Conservation (phyloP, 495 filamentous ascomycete genomes). For the Aspergillus mulundensis region DNA sequence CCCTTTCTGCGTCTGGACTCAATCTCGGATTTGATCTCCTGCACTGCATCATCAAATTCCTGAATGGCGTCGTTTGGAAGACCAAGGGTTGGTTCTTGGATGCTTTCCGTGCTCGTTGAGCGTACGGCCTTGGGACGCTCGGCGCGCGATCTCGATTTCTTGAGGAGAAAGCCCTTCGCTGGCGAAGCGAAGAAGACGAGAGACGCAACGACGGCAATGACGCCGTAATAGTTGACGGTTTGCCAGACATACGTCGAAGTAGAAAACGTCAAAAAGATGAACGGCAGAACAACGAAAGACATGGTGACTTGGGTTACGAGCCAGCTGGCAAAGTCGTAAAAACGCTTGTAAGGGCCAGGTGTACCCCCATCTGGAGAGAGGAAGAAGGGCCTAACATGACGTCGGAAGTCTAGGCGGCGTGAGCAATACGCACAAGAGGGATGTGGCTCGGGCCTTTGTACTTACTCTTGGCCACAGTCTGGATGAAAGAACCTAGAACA, state of each 20-base stretch:
- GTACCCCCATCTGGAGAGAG: slow-evolving; percentile 64
- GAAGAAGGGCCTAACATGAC: slow-evolving; percentile 90
- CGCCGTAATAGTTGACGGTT: slow-evolving; percentile 83
- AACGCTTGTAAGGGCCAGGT: slow-evolving; percentile 66
- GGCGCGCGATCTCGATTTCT: slow-evolving; percentile 53
- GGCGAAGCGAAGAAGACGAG: slow-evolving; percentile 79
- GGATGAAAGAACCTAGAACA: slow-evolving; percentile 80
- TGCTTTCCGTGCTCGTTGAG: slow-evolving; percentile 28
- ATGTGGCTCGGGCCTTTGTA: neutral
- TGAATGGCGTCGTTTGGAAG: slow-evolving; percentile 69
- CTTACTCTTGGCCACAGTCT: slow-evolving; percentile 91
- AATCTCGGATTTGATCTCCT: slow-evolving; percentile 68
- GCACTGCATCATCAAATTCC: slow-evolving; percentile 76
- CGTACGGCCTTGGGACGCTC: slow-evolving; percentile 31
- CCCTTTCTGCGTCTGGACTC: slow-evolving; percentile 55
- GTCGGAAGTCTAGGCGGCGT: slow-evolving; percentile 66
- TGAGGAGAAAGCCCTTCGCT: slow-evolving; percentile 57
- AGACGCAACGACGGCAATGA: slow-evolving; percentile 59
- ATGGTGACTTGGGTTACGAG: slow-evolving; percentile 79
- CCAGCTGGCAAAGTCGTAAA: slow-evolving; percentile 82
- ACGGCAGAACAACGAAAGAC: slow-evolving; percentile 75
- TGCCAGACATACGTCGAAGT: slow-evolving; percentile 70
- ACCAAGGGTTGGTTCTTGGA: slow-evolving; percentile 62
- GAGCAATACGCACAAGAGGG: neutral
- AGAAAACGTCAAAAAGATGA: slow-evolving; percentile 70